These are phyloP conservation scores for Talaromyces sp. DNA, from an alignment of 2,329 filamentous ascomycete genomes.

Conservation along the genomic window DNA sequence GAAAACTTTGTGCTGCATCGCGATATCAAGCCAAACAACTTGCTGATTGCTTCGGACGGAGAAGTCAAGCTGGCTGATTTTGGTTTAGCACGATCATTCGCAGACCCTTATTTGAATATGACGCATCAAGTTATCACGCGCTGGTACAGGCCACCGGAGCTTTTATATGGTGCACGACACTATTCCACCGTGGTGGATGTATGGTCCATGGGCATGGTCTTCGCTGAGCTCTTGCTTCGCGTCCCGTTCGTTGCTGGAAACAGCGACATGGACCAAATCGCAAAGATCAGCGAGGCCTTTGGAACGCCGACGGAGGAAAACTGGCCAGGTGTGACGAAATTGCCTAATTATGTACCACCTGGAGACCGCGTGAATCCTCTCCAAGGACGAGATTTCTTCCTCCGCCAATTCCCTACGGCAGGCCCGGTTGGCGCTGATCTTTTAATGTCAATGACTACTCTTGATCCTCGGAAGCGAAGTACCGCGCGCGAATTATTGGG, in stretches of 20 bases:
- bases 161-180: conserved; percentile 83
- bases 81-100: conserved; percentile 82
- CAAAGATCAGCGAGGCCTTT: conserved; percentile 75
- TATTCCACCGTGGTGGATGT: conserved; percentile 90
- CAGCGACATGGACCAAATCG: conserved; percentile 80
- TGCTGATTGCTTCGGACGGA: conserved; percentile 87
- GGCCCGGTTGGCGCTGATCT: conserved; percentile 82
- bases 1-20: conserved; percentile 90
- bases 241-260: conserved; percentile 78
- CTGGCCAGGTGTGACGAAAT: conserved; percentile 83
- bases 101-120: conserved; percentile 84
- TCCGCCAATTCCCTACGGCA: conserved; percentile 70
- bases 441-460: conserved; percentile 73
- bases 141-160: conserved; percentile 93
- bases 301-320: conserved; percentile 90
- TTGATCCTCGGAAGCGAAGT: conserved; percentile 82
- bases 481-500: conserved; percentile 71
- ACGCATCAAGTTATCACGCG: conserved; percentile 91
- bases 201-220: conserved; percentile 89
- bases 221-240: conserved; percentile 82
- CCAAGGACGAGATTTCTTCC: conserved; percentile 66
- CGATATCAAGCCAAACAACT: conserved; percentile 98
- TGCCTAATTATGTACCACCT: conserved; percentile 74
- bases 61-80: conserved; percentile 97
- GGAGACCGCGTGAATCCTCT: conserved; percentile 53